phyloP scores from a whole-genome alignment of 2,329 filamentous ascomycete species.

The Cadophora gregata region DNA sequence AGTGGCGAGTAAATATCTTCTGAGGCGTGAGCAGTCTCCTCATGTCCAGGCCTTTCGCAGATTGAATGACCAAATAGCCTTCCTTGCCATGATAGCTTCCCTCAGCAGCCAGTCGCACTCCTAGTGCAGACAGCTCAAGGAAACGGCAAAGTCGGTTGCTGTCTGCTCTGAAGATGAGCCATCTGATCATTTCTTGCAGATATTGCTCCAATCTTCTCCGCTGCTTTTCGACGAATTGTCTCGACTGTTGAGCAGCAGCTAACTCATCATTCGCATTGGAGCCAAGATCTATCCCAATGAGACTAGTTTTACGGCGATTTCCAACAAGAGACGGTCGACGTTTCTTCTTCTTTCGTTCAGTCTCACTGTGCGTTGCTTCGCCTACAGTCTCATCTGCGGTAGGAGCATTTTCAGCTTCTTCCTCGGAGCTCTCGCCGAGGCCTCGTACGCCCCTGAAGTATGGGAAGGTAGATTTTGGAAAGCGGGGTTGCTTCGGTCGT shows the following conservation, averaged over 20 bases:
- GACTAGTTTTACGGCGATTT: conserved; percentile 58
- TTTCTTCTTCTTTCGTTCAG: conserved; percentile 59
- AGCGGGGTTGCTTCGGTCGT: conserved; percentile 83
- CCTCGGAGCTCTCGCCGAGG: conserved; percentile 80
- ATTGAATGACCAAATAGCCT: conserved; percentile 90
- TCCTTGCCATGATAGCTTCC: conserved; percentile 98
- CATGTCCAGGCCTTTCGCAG: conserved; percentile 86
- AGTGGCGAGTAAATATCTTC: conserved; percentile 81
- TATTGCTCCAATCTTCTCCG: conserved; percentile 88
- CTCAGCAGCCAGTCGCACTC: conserved; percentile 91
- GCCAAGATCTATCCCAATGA: conserved; percentile 29
- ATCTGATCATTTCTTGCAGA: conserved; percentile 90
- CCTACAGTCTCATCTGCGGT: conserved; percentile 53
- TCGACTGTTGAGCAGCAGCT: conserved; percentile 35
- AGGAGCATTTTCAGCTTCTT: conserved; percentile 48
- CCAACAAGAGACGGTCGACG: conserved; percentile 55
- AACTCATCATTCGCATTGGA: conserved; percentile 54
- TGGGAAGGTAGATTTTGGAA: conserved; percentile 87
- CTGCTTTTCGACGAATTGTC: conserved; percentile 77
- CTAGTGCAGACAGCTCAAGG: conserved; percentile 90
- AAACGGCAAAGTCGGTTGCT: conserved; percentile 97
- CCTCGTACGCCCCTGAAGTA: conserved; percentile 84
- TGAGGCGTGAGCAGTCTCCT: conserved; percentile 79
- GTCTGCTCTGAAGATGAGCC: conserved; percentile 95
- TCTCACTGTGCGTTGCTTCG: conserved; percentile 73